Base-by-base conservation (phyloP, 345 rosid genomes). In the Lepidium sativum region DNA sequence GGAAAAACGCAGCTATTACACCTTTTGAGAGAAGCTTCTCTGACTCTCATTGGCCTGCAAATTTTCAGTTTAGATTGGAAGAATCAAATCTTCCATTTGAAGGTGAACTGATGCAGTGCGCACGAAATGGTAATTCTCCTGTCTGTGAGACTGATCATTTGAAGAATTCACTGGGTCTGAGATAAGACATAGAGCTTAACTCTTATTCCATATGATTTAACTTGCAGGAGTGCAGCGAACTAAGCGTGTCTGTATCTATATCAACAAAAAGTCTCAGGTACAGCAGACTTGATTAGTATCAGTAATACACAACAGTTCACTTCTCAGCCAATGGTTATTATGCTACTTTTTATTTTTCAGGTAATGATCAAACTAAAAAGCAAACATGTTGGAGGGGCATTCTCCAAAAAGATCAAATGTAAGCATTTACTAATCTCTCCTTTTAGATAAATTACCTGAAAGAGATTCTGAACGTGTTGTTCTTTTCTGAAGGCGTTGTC, bases 1-100 rank as follows among this genome's bases (percentile, higher is more conserved):
- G 81, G 75, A 92, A 81, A 77, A 89, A 84, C 13, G 91, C 98
- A 16, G 59, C 97, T 11, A 87, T 87, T 68, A 82, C 95, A 74
- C 98, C 96, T 12, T 89, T 72, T 3, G 95, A 87, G 40, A 83
- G 73, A 69, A 79, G 84, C 59, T 63, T 81, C 68, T 64, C 83
- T 44, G 95, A 84, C 48, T 54, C 79, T 51, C 79, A 55, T 5
- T 67, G 81, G 78, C 66, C 78, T 58, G 60, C 75, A 23, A 75
- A 74, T 42, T 60, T 78, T 59, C 74, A 68, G 60, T 65, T 61
- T 54, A 53, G 68, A 60, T 11, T 42, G 52, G 73, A 55, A 21
- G 69, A 68, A 60, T 32, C 73, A 54, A 67, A 53, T 61, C 54
- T 33, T 21, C 77, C 73, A 38, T 41, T 74, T 47, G 77, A 67